These are phyloP conservation scores for Dichomitus squalens DNA, from an alignment of 1,284 basidiomycete genomes.

Conservation along the genomic window DNA sequence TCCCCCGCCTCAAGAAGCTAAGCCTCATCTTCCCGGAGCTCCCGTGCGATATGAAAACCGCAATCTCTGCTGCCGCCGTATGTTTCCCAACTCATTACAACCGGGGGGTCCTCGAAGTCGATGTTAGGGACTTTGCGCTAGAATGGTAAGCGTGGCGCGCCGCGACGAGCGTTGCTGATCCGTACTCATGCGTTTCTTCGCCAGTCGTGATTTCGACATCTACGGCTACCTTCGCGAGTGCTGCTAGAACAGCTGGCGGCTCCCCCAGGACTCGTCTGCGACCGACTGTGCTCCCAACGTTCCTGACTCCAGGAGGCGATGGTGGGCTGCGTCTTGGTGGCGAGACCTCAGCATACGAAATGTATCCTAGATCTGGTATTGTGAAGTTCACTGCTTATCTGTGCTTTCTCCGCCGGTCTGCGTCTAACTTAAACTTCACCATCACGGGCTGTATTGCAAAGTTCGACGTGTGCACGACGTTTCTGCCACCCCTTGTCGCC, in stretches of 20 bases:
- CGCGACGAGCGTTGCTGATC: background rate
- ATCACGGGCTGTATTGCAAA: too few species aligned
- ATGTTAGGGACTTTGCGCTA: background rate
- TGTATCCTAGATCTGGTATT: too few species aligned
- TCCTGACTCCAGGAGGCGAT: background rate
- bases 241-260: background rate
- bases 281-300: background rate
- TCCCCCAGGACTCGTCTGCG: background rate
- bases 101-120: background rate
- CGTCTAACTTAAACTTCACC: too few species aligned
- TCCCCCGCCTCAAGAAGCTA: background rate
- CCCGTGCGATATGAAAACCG: background rate
- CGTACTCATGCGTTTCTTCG: background rate
- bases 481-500: too few species aligned
- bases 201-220: constrained; percentile 1
- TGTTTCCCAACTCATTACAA: constrained; percentile 5
- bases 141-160: constrained; percentile 8
- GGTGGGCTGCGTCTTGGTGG: too few species aligned
- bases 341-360: too few species aligned
- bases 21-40: constrained; percentile 1
- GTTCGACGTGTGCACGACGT: too few species aligned
- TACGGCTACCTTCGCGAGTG: background rate
- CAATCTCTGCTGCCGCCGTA: background rate
- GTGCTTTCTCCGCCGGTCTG: too few species aligned
- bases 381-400: too few species aligned